Base-by-base conservation (phyloP, 2,329 filamentous ascomycete genomes). In the Pestalotiopsis sp. region DNA sequence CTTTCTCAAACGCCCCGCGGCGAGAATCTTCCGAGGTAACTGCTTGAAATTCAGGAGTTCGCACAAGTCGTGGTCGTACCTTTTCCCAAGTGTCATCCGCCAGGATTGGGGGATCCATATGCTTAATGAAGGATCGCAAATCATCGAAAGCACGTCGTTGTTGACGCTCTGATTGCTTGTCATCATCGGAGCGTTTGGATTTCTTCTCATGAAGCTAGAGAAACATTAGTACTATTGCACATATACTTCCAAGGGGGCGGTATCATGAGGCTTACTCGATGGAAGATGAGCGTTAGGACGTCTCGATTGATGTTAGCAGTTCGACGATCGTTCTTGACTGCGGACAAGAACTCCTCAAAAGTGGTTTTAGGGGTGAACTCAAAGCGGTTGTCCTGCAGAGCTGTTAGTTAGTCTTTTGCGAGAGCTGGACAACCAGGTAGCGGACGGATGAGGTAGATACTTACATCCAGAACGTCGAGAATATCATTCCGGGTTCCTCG, bases 261-360 rank as follows among this genome's bases (percentile, higher is more conserved):
- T 27, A 52, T 13, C 13, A 40, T 4, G 17, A 11, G 56, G 82
- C 87, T 78, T 82, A 92, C 89, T 74, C 94, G 91, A 75, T 96
- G 91, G 81, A 96, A 98, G 70, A 98, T 93, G 73, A 96, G 86
- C 75, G 87, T 87, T 75, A 97, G 84, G 69, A 91, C 91, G 72
- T 97, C 93, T 76, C 89, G 87, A 78, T 95, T 91, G 87, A 97
- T 91, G 84, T 92, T 91, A 87, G 93, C 91, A 85, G 94, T 97
- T 78, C 94, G 93, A 77, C 90, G 89, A 86, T 98, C 94, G 85
- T 91, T 90, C 80, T 91, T 91, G 87, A 98, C 91, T 75, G 96
- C 85, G 77, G 88, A 85, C 78, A 91, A 84, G 83, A 98, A 98
- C 77, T 97, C 94, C 78, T 97, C 92, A 80, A 97, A 91, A 61